Conservation (phyloP, 2,329 filamentous ascomycete genomes). For the Talaromyces sp. region DNA sequence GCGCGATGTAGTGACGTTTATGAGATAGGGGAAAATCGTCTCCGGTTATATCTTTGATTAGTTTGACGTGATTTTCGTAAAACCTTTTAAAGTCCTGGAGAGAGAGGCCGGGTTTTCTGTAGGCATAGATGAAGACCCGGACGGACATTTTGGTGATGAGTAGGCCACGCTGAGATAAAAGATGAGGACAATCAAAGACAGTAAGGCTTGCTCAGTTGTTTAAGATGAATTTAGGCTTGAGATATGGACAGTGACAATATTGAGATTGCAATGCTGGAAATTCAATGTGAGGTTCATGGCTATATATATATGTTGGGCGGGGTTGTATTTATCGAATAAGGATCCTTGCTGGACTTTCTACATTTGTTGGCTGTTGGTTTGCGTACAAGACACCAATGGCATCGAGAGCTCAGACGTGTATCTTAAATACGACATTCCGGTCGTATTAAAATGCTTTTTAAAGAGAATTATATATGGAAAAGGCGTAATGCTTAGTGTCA, state of each 20-base stretch:
- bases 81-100: constrained; percentile 22
- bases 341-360: not conserved
- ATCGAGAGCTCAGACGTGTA: not conserved
- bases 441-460: not conserved
- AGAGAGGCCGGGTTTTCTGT: constrained; percentile 24
- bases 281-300: not conserved
- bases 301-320: no score
- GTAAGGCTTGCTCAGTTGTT: not conserved
- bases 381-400: not conserved
- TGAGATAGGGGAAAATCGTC: constrained; percentile 23
- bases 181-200: not conserved
- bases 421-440: not conserved
- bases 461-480: not conserved
- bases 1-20: constrained; percentile 22
- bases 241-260: not conserved
- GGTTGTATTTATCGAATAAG: not conserved
- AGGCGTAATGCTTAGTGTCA: not conserved
- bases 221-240: not conserved
- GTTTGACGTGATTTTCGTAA: constrained; percentile 23
- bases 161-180: not conserved
- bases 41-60: constrained; percentile 22
- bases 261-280: not conserved
- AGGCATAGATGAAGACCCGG: constrained; percentile 10
- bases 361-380: not conserved
- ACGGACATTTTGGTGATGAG: not conserved